Evolutionary conservation across 2,329 filamentous ascomycete species (phyloP).

Genomic region (Claviceps sp.): DNA sequence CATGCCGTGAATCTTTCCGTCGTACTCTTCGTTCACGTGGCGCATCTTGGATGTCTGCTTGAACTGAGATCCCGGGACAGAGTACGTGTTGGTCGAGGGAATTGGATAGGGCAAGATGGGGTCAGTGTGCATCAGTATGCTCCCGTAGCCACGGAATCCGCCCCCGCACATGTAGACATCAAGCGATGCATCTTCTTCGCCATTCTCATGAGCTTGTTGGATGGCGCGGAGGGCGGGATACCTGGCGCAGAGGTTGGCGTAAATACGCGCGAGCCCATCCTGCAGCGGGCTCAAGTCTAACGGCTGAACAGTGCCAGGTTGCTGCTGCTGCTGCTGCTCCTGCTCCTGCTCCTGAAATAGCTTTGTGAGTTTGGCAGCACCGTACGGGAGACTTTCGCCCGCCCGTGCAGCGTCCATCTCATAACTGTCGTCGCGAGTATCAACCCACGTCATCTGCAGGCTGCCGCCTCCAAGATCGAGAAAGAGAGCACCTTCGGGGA

Average conservation of each 20-base stretch:
- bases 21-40: constrained; percentile 32
- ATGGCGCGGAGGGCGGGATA: constrained; percentile 36
- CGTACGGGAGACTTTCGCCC: constrained; percentile 47
- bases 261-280: constrained; percentile 44
- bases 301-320: constrained; percentile 25
- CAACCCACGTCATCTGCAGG: constrained; percentile 51
- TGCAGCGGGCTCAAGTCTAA: constrained; percentile 42
- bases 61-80: constrained; percentile 48
- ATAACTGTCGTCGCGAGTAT: constrained; percentile 33
- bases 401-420: constrained; percentile 38
- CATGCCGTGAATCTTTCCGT: constrained; percentile 57
- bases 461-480: constrained; percentile 74
- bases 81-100: constrained; percentile 68
- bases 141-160: constrained; percentile 83
- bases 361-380: constrained; percentile 42
- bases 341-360: constrained; percentile 26
- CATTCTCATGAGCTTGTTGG: constrained; percentile 20
- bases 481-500: constrained; percentile 55
- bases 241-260: constrained; percentile 33
- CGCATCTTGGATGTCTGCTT: constrained; percentile 37
- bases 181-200: constrained; percentile 29
- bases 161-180: constrained; percentile 79
- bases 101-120: constrained; percentile 67
- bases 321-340: constrained; percentile 6
- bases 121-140: constrained; percentile 72